phyloP scores from a whole-genome alignment of 73 alveolate species.

The Urostyla sp. region DNA sequence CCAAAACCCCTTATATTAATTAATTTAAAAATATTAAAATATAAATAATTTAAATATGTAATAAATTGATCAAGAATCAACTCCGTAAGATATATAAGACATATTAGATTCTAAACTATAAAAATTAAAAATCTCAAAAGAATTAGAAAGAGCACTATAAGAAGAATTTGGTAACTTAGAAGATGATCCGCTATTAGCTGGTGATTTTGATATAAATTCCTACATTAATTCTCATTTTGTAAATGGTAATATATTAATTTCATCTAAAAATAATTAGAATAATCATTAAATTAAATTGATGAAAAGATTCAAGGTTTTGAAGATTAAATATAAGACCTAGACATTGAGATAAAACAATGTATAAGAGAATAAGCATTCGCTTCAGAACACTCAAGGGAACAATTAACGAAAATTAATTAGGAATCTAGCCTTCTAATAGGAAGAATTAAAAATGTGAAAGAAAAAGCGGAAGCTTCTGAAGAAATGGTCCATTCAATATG shows the following conservation, averaged over 20 bases:
- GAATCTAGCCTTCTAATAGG: conserved; percentile 77
- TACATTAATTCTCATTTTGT: conserved; percentile 78
- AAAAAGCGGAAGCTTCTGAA: conserved; percentile 93
- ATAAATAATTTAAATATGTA: too few species aligned
- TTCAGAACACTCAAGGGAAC: conserved; percentile 79
- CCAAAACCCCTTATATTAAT: not conserved
- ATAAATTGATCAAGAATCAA: too few species aligned
- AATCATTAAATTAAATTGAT: conserved; percentile 63
- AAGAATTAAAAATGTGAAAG: conserved; percentile 78
- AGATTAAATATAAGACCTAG: conserved; percentile 67
- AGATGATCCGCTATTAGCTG: conserved; percentile 71
- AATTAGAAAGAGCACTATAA: conserved; percentile 40
- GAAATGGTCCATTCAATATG: conserved; percentile 93
- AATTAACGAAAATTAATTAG: conserved; percentile 75
- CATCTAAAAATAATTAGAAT: not conserved
- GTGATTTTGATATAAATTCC: conserved; percentile 77
- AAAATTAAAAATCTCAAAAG: conserved; percentile 23
- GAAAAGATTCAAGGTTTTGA: conserved; percentile 69
- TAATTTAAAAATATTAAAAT: too few species aligned
- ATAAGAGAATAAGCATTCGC: conserved; percentile 88
- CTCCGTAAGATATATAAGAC: not conserved
- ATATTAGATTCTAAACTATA: conserved; percentile 33
- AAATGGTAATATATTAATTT: conserved; percentile 56
- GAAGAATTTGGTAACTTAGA: conserved; percentile 33
- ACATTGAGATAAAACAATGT: conserved; percentile 74